Evolutionary conservation across 2,329 filamentous ascomycete genomes (phyloP).

Genomic region (Trichoderma sp.): DNA sequence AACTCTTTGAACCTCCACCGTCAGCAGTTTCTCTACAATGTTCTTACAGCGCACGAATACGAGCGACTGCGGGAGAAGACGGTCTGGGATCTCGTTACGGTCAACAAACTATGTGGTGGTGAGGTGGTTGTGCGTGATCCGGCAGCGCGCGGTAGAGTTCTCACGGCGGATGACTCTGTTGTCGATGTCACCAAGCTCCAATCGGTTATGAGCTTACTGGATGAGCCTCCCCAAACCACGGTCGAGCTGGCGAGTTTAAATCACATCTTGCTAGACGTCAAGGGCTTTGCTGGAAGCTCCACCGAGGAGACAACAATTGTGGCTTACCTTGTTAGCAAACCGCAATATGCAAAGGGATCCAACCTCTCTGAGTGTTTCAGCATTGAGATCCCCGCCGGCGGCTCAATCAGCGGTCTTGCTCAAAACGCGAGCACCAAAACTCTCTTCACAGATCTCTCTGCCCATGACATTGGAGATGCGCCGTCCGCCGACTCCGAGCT

Average conservation of each 20-base stretch:
- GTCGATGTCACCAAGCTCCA: slow-evolving; percentile 89
- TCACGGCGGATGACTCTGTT: slow-evolving; percentile 91
- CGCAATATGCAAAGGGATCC: slow-evolving; percentile 60
- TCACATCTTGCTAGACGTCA: slow-evolving; percentile 81
- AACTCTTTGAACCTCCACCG: slow-evolving; percentile 80
- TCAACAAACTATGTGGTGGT: slow-evolving; percentile 91
- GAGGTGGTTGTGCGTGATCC: slow-evolving; percentile 96
- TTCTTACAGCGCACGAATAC: slow-evolving; percentile 85
- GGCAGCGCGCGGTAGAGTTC: slow-evolving; percentile 74
- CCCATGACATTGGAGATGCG: slow-evolving; percentile 68
- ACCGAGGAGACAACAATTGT: slow-evolving; percentile 75
- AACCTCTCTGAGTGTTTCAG: slow-evolving; percentile 82
- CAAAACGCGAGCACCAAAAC: slow-evolving; percentile 74
- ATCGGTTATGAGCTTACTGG: slow-evolving; percentile 91
- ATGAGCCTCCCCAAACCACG: slow-evolving; percentile 71
- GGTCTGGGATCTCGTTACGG: slow-evolving; percentile 91
- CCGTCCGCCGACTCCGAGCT: slow-evolving; percentile 69
- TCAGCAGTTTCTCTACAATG: slow-evolving; percentile 89
- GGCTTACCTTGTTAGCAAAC: slow-evolving; percentile 75
- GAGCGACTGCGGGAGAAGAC: slow-evolving; percentile 79
- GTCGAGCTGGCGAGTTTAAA: slow-evolving; percentile 73
- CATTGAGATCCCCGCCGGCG: slow-evolving; percentile 74
- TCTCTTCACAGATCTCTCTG: slow-evolving; percentile 82
- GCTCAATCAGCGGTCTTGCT: slow-evolving; percentile 65
- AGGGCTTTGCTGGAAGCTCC: slow-evolving; percentile 74